phyloP scores from a whole-genome alignment of 2,329 filamentous ascomycete genomes.

The Scorias spongiosa region DNA sequence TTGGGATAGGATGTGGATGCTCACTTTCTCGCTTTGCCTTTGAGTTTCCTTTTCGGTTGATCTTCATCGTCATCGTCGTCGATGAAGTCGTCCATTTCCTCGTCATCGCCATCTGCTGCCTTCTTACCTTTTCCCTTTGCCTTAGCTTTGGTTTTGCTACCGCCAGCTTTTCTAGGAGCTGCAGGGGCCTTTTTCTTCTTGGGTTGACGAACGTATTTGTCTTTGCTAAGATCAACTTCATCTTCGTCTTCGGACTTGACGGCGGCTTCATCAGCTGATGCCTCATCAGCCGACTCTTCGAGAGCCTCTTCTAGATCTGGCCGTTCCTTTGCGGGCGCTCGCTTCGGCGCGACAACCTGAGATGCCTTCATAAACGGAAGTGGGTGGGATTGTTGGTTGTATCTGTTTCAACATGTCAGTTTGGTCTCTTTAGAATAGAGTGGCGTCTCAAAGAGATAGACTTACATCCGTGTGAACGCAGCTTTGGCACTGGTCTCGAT shows the following conservation, averaged over 20 bases:
- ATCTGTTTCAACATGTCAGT: constrained; percentile 21
- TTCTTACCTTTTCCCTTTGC: constrained; percentile 24
- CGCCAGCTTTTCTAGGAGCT: constrained; percentile 27
- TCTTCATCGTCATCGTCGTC: constrained; percentile 29
- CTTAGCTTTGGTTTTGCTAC: background rate
- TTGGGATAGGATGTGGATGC: too few relatives aligned
- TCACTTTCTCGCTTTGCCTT: constrained; percentile 35
- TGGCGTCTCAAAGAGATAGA: background rate
- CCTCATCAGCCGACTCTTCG: constrained; percentile 71
- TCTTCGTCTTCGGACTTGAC: constrained; percentile 55
- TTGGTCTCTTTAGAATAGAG: background rate
- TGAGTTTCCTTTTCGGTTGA: constrained; percentile 38
- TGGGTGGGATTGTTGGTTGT: constrained; percentile 75
- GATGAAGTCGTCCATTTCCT: constrained; percentile 19
- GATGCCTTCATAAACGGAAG: constrained; percentile 93
- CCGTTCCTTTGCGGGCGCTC: constrained; percentile 53
- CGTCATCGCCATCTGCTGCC: constrained; percentile 18
- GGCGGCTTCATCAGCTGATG: constrained; percentile 18
- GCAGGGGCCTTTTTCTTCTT: constrained; percentile 49
- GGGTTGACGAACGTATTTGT: constrained; percentile 89
- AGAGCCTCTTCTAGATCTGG: constrained; percentile 94
- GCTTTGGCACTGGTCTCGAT: constrained; percentile 78
- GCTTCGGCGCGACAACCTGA: constrained; percentile 58
- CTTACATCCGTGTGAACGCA: constrained; percentile 75
- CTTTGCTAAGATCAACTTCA: constrained; percentile 73